Evolutionary conservation across 2,329 filamentous ascomycete species (phyloP).

Genomic region (Verticillium albo-atrum): DNA sequence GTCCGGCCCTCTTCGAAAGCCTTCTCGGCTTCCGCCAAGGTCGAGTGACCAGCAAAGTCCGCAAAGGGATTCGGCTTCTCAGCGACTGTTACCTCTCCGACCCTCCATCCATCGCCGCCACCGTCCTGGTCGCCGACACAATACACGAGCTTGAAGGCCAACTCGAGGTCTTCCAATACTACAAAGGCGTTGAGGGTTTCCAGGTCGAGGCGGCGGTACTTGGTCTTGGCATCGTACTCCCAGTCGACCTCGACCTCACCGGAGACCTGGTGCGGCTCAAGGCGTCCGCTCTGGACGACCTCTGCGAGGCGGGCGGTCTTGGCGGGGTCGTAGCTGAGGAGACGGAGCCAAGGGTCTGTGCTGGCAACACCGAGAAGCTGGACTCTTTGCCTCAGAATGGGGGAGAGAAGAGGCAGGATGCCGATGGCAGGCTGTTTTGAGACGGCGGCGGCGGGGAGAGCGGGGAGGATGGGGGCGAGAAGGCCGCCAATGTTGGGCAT

Average conservation of each 20-base stretch:
- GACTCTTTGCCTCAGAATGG: constrained; percentile 62
- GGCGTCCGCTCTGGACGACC: constrained; percentile 54
- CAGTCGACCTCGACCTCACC: constrained; percentile 74
- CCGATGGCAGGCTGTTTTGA: constrained; percentile 52
- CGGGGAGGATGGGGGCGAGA: constrained; percentile 53
- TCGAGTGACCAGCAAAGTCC: constrained; percentile 44
- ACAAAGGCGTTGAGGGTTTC: constrained; percentile 71
- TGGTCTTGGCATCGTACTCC: constrained; percentile 57
- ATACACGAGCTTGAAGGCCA: constrained; percentile 66
- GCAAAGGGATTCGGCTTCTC: constrained; percentile 55
- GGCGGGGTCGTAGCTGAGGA: constrained; percentile 64
- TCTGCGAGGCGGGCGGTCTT: constrained; percentile 54
- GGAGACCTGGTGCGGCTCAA: constrained; percentile 78
- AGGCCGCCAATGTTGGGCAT: constrained; percentile 37
- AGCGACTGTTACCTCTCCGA: constrained; percentile 62
- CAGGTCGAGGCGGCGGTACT: constrained; percentile 65
- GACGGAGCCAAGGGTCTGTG: constrained; percentile 66
- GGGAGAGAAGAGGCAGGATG: constrained; percentile 57
- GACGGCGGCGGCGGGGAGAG: constrained; percentile 54
- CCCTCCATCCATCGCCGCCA: constrained; percentile 61
- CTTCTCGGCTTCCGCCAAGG: constrained; percentile 57
- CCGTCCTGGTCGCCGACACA: constrained; percentile 61
- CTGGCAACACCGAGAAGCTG: constrained; percentile 58
- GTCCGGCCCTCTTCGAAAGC: constrained; percentile 35
- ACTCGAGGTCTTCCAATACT: constrained; percentile 53